These are phyloP conservation scores for Pythium dissotocum DNA, from an alignment of 352 stramenopile genomes.

Conservation along the genomic window DNA sequence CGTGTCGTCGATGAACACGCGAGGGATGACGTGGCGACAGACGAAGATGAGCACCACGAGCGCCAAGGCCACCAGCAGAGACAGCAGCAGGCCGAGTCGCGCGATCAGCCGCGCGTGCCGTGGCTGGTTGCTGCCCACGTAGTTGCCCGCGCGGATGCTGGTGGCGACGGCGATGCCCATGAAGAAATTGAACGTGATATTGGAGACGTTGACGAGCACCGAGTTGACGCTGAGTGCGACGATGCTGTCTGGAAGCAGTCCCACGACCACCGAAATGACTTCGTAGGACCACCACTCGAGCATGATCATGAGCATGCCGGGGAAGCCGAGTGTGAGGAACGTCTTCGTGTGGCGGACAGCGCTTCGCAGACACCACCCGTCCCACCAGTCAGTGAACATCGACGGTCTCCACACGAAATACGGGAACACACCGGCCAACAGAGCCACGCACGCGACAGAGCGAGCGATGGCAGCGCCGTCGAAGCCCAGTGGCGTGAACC, in stretches of 20 bases:
- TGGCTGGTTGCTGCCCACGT: conserved; percentile 77
- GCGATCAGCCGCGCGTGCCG: conserved; percentile 83
- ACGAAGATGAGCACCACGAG: conserved; percentile 50
- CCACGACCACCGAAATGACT: conserved; percentile 71
- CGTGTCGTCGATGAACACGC: conserved; percentile 73
- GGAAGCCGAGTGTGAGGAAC: conserved; percentile 73
- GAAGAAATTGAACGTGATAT: conserved; percentile 80
- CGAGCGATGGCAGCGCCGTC: conserved; percentile 80
- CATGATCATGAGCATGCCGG: conserved; percentile 76
- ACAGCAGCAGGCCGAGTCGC: conserved; percentile 63
- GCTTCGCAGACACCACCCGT: conserved; percentile 59
- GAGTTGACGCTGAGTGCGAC: conserved; percentile 77
- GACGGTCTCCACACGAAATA: conserved; percentile 63
- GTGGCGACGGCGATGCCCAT: conserved; percentile 78
- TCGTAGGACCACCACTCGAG: conserved; percentile 84
- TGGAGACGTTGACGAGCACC: conserved; percentile 66
- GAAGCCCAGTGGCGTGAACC: conserved; percentile 78
- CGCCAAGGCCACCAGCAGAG: conserved; percentile 40
- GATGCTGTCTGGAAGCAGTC: conserved; percentile 60
- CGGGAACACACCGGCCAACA: conserved; percentile 60
- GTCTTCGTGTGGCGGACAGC: conserved; percentile 50
- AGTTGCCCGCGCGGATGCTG: conserved; percentile 84
- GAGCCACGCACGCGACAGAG: conserved; percentile 52
- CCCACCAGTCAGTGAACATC: conserved; percentile 51
- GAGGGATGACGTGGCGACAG: conserved; percentile 46